Conservation (phyloP, 2,329 filamentous ascomycete genomes). For the Emergomyces orientalis region DNA sequence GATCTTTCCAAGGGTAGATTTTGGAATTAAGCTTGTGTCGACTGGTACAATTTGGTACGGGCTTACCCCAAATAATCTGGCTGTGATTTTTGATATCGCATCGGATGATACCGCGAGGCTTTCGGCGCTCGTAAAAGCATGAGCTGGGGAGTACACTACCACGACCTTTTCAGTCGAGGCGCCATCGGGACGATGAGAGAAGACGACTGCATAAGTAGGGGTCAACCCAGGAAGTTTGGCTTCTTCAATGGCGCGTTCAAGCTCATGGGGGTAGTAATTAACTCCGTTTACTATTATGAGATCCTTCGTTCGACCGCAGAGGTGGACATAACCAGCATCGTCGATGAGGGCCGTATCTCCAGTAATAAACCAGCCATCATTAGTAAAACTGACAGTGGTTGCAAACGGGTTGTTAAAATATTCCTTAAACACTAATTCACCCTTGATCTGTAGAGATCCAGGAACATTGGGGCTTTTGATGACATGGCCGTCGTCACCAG, state of each 20-base stretch:
- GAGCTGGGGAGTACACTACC: constrained; percentile 33
- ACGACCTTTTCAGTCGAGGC: constrained; percentile 33
- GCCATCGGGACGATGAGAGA: constrained; percentile 26
- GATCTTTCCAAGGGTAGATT: constrained; percentile 36
- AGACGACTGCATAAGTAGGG: constrained; percentile 32
- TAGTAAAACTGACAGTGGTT: constrained; percentile 16
- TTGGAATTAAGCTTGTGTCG: constrained; percentile 20
- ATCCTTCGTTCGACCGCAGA: constrained; percentile 37
- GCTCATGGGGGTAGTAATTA: constrained; percentile 32
- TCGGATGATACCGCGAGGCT: constrained; percentile 16
- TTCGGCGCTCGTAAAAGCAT: constrained; percentile 18
- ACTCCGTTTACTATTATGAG: constrained; percentile 42
- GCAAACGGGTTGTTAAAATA: constrained; percentile 17
- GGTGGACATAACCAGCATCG: constrained; percentile 26
- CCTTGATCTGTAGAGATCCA: constrained; percentile 31
- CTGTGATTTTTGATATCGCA: constrained; percentile 17
- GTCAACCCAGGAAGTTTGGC: constrained; percentile 20
- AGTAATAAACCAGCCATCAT: constrained; percentile 21
- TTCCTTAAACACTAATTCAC: constrained; percentile 23
- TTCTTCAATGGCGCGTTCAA: constrained; percentile 35
- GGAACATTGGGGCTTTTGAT: constrained; percentile 21
- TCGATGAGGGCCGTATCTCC: constrained; percentile 26
- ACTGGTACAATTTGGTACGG: constrained; percentile 24
- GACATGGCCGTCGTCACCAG: constrained; percentile 8
- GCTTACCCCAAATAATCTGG: constrained; percentile 12